Base-by-base conservation (phyloP, 164 flowering plant genomes). In the Piper longum region DNA sequence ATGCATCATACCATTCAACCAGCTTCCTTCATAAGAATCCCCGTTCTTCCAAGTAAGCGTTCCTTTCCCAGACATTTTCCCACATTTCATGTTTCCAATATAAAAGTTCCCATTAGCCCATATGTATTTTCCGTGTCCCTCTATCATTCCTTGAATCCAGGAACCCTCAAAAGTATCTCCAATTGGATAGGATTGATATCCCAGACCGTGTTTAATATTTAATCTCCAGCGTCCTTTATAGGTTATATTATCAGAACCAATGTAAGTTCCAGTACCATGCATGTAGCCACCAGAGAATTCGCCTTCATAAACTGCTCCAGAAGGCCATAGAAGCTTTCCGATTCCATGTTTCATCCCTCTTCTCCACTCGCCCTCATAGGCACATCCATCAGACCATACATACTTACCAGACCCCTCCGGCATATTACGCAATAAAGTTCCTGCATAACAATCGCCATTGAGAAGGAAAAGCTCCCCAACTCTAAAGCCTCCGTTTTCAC, bases 101-200 rank as follows among this genome's bases (percentile, higher is more conserved):
- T 91, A 91, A 18, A 85, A 72, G 73, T 91, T 89, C 56, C 98
- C 95, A 70, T 86, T 86, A 40, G 83, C 83, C 99, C 99, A 95
- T 0, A 81, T 67, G 75, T 95, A 95, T 77, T 89, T 91, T 55
- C 98, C 96, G 26, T 83, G 90, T 51, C 99, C 99, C 80, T 91
- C 96, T 54, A 84, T 76, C 8, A 74, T 59, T 66, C 96, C 96
- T 63, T 83, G 96, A 54, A 86, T 84, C 99, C 99, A 95, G 63
- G 91, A 80, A 16, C 99, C 98, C 73, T 91, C 99, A 77, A 87
- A 84, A 60, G 78, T 71, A 77, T 95, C 99, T 55, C 98, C 92
- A 69, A 82, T 87, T 45, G 93, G 79, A 73, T 78, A 89, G 62
- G 63, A 70, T 77, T 89, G 91, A 74, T 70, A 76, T 36, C 98